Base-by-base conservation (phyloP, 2,329 filamentous ascomycete genomes). In the Trichoderma endophyticum region DNA sequence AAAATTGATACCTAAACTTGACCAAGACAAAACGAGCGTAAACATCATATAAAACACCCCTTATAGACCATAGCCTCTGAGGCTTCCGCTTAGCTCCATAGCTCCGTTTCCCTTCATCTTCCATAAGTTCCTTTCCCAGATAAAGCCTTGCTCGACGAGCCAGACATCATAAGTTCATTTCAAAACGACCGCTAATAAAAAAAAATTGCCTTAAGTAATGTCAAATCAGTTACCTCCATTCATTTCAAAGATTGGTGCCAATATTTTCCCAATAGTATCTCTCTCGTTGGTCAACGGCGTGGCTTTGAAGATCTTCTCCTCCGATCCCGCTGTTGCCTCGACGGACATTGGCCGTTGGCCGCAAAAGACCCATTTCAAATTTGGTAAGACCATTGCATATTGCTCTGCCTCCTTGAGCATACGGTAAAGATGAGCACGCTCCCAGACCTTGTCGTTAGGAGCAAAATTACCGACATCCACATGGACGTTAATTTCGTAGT, bases 371-470 rank as follows among this genome's bases (percentile, higher is more conserved):
- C 66, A 69, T n/a, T 48, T 30, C 36, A 69, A 34, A 24, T 5
- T n/a, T 8, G 56, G 66, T 0, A 69, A 69, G 3, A 32, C 24
- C 9, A 2, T 28, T 36, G 56, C 36, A 3, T 69, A 69, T 14
- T 21, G 12, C n/a, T 69, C 66, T 24, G 66, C 66, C n/a, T 69
- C 66, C 15, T n/a, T 7, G 26, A 69, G 54, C 66, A 69, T 69
- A 4, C 56, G 54, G 24, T 69, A 60, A 26, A 56, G 65, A 12
- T 69, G 65, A 21, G 65, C 54, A 48, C 54, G 34, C 34, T 69
- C 65, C 65, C 65, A 69, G 11, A 69, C n/a, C 51, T 1, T 28
- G 24, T 4, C 51, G 2, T 43, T 30, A 8, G 21, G n/a, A 43
- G 43, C 21, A 24, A n/a, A 24, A 14, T 24, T 54, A 24, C 11